Evolutionary conservation across 2,329 filamentous ascomycete species (phyloP), one percentile per base, ranked within the genome.

Genomic region (Ustilaginoidea virens): DNA sequence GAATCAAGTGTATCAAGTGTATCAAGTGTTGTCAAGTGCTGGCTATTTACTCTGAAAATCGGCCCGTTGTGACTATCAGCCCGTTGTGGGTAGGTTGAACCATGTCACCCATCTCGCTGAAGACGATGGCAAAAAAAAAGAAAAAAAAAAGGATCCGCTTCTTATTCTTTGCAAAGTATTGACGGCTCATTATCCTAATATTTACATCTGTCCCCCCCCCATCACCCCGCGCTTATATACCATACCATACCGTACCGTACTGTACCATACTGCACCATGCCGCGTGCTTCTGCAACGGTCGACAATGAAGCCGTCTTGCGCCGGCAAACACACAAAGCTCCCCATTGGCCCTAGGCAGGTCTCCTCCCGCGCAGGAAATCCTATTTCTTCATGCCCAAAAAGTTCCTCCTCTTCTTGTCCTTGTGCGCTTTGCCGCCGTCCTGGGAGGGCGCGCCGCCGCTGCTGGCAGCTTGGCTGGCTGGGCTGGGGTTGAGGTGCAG

Each of bases 361-460:
- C 23, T 16, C 12, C 25, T 37, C n/a, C 35, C 34, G 23, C 35
- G 42, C 21, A 38, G 35, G 45, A 47, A 52, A 32, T 41, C 42
- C 49, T 55, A 58, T 48, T 78, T 77, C 53, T 72, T 74, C 41
- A 69, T 60, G 17, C 66, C 61, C 33, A 72, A 52, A 37, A 71
- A 66, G 34, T 67, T 65, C 30, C 67, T 56, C 45, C 60, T 67
- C 60, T 74, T 74, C 55, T 75, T 75, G 44, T 69, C 63, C 49
- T 74, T 73, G 28, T 60, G 56, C 5, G 52, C 46, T 39, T 63
- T 66, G 4, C 55, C 46, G 39, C 52, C 43, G 4, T 48, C 47
- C 12, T 42, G 40, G 10, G 39, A 37, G 32, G 43, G 37, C 28
- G 34, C 37, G 30, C 26, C 40, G 37, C 18, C 23, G 37, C 26